Evolutionary conservation across 2,329 filamentous ascomycete genomes (phyloP).

Genomic region (Apiospora sp.): DNA sequence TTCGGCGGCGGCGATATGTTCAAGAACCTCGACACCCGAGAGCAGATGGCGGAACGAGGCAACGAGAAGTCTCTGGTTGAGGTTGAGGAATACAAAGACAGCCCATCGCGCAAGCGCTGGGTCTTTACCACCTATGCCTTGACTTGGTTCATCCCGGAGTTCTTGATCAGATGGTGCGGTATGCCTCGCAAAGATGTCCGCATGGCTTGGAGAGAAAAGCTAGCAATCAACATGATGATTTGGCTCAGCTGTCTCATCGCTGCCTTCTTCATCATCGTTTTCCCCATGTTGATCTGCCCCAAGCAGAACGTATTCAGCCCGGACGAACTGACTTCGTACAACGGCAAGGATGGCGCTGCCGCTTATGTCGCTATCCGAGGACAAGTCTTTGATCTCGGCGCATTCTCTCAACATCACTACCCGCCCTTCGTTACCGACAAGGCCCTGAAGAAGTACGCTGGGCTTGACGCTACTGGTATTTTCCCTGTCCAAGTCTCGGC

Average conservation of each 20-base stretch:
- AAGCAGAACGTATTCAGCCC: constrained; percentile 87
- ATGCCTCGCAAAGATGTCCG: constrained; percentile 95
- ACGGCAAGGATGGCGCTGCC: constrained; percentile 72
- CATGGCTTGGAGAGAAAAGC: constrained; percentile 93
- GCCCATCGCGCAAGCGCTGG: constrained; percentile 88
- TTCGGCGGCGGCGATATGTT: constrained; percentile 97
- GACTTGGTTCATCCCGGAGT: constrained; percentile 89
- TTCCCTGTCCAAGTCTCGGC: constrained; percentile 96
- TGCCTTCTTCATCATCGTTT: constrained; percentile 88
- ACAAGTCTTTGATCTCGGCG: constrained; percentile 82
- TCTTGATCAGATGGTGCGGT: constrained; percentile 75
- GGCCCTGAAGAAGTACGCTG: constrained; percentile 80
- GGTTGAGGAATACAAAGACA: constrained; percentile 84
- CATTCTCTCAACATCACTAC: constrained; percentile 81
- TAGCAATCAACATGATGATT: constrained; percentile 97
- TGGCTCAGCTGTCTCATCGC: constrained; percentile 83
- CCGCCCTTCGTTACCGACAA: constrained; percentile 69
- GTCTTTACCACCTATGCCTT: constrained; percentile 82
- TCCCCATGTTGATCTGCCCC: constrained; percentile 89
- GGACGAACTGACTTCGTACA: constrained; percentile 74
- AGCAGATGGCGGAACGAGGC: constrained; percentile 93
- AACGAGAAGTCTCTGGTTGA: constrained; percentile 91
- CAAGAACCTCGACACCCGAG: constrained; percentile 90
- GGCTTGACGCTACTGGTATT: constrained; percentile 83
- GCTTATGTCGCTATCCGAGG: constrained; percentile 87